Evolutionary conservation across 495 filamentous ascomycete species (phyloP), one percentile per base, ranked within the genome.

Genomic region (Tuber magnatum): DNA sequence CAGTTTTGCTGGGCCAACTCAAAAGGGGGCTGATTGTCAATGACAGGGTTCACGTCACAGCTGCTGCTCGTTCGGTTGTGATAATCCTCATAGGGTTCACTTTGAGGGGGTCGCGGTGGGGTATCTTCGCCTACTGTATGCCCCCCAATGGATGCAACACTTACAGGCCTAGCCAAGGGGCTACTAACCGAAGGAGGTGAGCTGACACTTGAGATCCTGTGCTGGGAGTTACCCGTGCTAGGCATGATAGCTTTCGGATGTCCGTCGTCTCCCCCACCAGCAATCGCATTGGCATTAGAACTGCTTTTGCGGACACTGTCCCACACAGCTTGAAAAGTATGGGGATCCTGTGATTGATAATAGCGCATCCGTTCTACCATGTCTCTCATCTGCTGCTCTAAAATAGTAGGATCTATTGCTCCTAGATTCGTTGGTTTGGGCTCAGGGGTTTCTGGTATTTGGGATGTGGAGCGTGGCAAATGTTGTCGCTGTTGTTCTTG

Each of bases 291-390:
- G 20, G 28, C 48, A 61, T 46, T 40, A 20, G 75, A 65, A 51
- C 77, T 69, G 10, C 41, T 75, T 44, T 81, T 81, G 46, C 76
- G 71, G 5, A 81, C 80, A 43, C 73, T 80, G 20, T 81, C 80
- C 80, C 80, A 81, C 18, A 81, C 80, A 2, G 77, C 48, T 35
- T 79, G 76, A 44, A 81, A 81, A 2, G 76, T 78, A 40, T 32
- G 46, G 1, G 80, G 80, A 22, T 81, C 80, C 18, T 77, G 56
- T 8, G 78, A 46, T 68, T 81, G 80, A 40, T 81, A 81, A 39
- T 77, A 76, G 22, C 80, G 76, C 80, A 81, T 81, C 24, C 77
- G 74, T 46, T 81, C 80, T 18, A 81, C 80, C 80, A 81, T 81
- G 12, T 73, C 70, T 28, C 78, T 81, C 80, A 81, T 81, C 32